Percentiles rank a stretch among this genome's conserved stretches.
Evolutionary conservation across 345 rosid species (phyloP).

Genomic region (Reutealis trisperma): DNA sequence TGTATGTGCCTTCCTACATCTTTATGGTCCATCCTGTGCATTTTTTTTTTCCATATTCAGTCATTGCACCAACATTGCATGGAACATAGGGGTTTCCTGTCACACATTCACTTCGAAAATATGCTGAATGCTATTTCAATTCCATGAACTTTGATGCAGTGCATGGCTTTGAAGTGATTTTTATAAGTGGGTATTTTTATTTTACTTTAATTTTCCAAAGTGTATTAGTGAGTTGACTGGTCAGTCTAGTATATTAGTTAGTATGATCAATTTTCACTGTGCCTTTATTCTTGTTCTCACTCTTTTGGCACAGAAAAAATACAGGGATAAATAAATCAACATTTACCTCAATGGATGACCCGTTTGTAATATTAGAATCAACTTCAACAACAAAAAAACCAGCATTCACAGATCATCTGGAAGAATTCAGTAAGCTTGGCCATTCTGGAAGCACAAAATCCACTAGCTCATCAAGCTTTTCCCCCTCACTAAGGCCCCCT

Average conservation of each 20-base stretch:
- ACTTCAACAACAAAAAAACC: constrained; percentile 35
- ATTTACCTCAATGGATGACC: constrained; percentile 48
- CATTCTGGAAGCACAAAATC: constrained; percentile 38
- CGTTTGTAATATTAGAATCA: constrained; percentile 67
- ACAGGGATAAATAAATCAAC: constrained; percentile 31
- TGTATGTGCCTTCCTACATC: neutral
- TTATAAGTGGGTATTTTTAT: neutral
- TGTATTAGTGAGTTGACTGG: neutral
- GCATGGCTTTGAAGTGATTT: neutral
- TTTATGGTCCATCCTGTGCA: neutral
- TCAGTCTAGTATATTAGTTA: neutral
- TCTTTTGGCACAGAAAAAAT: constrained; percentile 27
- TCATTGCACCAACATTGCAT: neutral
- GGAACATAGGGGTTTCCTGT: neutral
- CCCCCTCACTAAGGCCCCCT: constrained; percentile 57
- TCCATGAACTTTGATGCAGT: neutral
- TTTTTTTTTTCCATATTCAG: neutral
- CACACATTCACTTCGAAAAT: neutral
- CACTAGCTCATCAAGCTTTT: constrained; percentile 32
- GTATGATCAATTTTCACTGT: neutral
- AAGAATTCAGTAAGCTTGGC: constrained; percentile 49
- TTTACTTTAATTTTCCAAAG: neutral
- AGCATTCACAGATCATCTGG: constrained; percentile 52
- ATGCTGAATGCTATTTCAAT: neutral
- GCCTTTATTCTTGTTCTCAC: neutral